Evolutionary conservation across 2,329 filamentous ascomycete genomes (phyloP), one percentile per base, ranked within the genome.

Genomic region (Aspergillus neotritici): DNA sequence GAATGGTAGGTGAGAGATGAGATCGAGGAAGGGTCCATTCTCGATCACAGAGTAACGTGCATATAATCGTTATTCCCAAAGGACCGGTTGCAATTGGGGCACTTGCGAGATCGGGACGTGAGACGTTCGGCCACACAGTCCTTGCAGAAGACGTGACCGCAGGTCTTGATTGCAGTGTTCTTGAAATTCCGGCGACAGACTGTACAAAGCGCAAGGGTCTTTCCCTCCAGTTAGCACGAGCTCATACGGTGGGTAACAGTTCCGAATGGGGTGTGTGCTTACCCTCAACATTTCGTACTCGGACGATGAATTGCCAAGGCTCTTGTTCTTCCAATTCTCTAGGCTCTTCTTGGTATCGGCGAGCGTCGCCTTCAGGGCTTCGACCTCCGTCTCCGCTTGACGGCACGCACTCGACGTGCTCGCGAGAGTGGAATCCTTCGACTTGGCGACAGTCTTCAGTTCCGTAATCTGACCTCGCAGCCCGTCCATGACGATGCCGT

Each of bases 101-200:
- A 98, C 67, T 97, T 97, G 54, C 93, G 80, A 70, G 91, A 90
- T 30, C 93, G 86, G 60, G 93, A 94, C 35, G 81, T 82, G 49
- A 96, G 82, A 44, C 93, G 83, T 59, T 94, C 86, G 52, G 95
- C 87, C 16, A 97, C 86, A 63, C 93, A 98, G 37, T 82, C 78
- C 60, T 84, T 83, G 76, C 93, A 98, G 67, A 97, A 95, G 37
- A 94, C 80, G 66, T 98, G 93, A 2, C 93, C 93, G 65, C 93
- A 98, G 1, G 87, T 89, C 70, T 93, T 94, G 64, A 98, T 78
- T 8, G 84, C 85, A 1, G 90, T 94, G 61, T 97, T 88, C 68
- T 97, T 97, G 72, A 96, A 90, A 54, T 91, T 87, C 59, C 82
- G 84, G 55, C 88, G 87, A 71, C 94, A 98, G 39, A 97, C 87